Evolutionary conservation across 2,329 filamentous ascomycete genomes (phyloP).

Genomic region (Paracamarosporium sp.): DNA sequence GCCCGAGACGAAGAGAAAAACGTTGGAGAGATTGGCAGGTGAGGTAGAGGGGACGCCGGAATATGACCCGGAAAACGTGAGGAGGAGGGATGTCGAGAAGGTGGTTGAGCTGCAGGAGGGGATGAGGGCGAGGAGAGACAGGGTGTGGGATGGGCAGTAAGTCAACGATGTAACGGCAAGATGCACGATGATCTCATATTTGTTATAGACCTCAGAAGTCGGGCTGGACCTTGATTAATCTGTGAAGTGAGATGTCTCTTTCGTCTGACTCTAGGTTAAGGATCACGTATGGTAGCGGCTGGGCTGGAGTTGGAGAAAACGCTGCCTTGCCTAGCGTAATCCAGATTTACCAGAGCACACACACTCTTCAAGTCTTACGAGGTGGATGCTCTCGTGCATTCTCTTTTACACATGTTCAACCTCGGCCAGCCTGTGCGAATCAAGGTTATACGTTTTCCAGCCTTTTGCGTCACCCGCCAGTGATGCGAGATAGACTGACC

Average conservation of each 20-base stretch:
- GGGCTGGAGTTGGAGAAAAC: too few relatives aligned
- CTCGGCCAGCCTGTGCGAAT: too few relatives aligned
- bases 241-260: neutral
- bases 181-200: neutral
- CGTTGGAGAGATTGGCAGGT: slow-evolving; percentile 73
- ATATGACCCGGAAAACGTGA: slow-evolving; percentile 42
- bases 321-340: neutral
- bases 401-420: too few relatives aligned
- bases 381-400: too few relatives aligned
- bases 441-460: too few relatives aligned
- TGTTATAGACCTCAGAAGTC: neutral
- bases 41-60: slow-evolving; percentile 66
- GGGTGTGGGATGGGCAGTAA: slow-evolving; percentile 6
- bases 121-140: neutral
- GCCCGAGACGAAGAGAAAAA: slow-evolving; percentile 77
- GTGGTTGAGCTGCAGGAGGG: slow-evolving; percentile 1
- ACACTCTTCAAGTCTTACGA: too few relatives aligned
- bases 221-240: neutral
- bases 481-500: too few relatives aligned
- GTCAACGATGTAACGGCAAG: neutral
- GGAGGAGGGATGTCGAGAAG: slow-evolving; percentile 9
- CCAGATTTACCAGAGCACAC: too few relatives aligned
- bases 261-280: neutral
- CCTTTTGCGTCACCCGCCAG: too few relatives aligned
- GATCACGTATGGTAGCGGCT: neutral